Base-by-base conservation (phyloP, 1,284 basidiomycete species). In the Rhodotorula sp. region DNA sequence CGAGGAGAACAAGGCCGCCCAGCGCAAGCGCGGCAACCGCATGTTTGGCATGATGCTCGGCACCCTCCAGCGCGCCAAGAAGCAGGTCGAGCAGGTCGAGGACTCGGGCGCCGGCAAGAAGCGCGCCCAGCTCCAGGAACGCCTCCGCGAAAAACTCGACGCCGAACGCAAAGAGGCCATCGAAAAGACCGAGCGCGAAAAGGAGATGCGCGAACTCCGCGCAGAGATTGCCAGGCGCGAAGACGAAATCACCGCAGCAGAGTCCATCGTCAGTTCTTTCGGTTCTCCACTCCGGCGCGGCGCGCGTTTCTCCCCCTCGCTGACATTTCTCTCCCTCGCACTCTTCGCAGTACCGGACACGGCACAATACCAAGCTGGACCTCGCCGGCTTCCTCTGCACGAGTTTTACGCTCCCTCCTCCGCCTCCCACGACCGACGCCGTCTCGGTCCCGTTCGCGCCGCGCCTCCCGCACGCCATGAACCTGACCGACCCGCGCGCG, bases 321-420 rank as follows among this genome's bases (percentile, higher is more conserved):
- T 56, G 24, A 48, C 30, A 14, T 24, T 24, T 17, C 7, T 26
- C 33, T 30, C 22, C 48, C 37, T 33, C 53, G 26, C 4, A 3
- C 26, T 22, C 8, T 20, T 1, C 15, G 20, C 64, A 76, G 75
- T 77, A 75, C 61, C 70, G 73, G 56, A 66, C 70, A 20, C 69
- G 76, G 37, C 71, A 74, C 33, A 60, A 67, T 17, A 64, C 73
- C 59, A 77, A 78, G 57, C 67, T 75, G 53, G 66, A 70, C 61
- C 69, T 77, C 33, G 77, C 77, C 30, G 69, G 74, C 12, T 78
- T 75, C 67, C 67, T 78, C 29, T 78, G 74, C 67, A 77, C 77
- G 33, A 67, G 71, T 51, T 71, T 70, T 42, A 53, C 69, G 12
- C 46, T 66, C 15, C 64, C 74, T 7, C 61, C 42, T 20, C 56